Percentiles rank a stretch among this genome's conserved stretches.
These are phyloP conservation scores for Schizophyllum amplum DNA, from an alignment of 1,284 basidiomycete species.

Conservation along the genomic window DNA sequence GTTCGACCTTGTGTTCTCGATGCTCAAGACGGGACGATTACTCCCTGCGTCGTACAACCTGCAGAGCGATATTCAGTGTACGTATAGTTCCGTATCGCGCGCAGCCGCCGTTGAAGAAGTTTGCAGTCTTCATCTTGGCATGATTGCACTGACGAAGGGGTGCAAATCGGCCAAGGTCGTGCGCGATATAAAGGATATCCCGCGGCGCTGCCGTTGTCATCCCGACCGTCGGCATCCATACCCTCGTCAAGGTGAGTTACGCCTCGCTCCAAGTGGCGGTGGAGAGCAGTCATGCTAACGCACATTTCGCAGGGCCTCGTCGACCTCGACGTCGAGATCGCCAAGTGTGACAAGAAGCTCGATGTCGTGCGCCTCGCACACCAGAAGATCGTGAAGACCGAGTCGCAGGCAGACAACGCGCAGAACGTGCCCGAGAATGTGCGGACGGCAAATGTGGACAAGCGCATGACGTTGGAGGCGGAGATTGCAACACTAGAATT, in stretches of 20 bases:
- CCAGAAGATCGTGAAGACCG: constrained; percentile 73
- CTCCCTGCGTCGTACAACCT: constrained; percentile 90
- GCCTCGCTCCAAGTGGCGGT: too few species aligned
- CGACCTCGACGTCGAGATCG: constrained; percentile 77
- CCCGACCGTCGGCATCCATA: constrained; percentile 67
- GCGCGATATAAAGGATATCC: constrained; percentile 53
- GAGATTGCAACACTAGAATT: constrained; percentile 54
- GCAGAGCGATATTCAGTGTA: constrained; percentile 81
- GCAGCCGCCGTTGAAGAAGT: constrained; percentile 7
- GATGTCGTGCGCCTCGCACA: constrained; percentile 61
- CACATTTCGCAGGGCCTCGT: constrained; percentile 61
- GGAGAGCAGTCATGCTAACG: too few species aligned
- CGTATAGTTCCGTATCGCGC: constrained; percentile 16
- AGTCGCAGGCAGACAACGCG: constrained; percentile 70
- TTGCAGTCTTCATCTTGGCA: constrained; percentile 76
- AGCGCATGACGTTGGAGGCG: constrained; percentile 58
- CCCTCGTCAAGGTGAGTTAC: constrained; percentile 71
- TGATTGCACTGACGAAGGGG: constrained; percentile 84
- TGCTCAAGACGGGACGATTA: constrained; percentile 76
- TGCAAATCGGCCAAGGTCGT: constrained; percentile 69
- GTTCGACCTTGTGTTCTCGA: constrained; percentile 84
- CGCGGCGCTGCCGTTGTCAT: constrained; percentile 83
- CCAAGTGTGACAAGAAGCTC: constrained; percentile 84
- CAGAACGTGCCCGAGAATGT: constrained; percentile 75
- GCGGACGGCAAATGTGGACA: constrained; percentile 67